phyloP scores from a whole-genome alignment of 805 yeast species.

The Kuraishia ogatae region DNA sequence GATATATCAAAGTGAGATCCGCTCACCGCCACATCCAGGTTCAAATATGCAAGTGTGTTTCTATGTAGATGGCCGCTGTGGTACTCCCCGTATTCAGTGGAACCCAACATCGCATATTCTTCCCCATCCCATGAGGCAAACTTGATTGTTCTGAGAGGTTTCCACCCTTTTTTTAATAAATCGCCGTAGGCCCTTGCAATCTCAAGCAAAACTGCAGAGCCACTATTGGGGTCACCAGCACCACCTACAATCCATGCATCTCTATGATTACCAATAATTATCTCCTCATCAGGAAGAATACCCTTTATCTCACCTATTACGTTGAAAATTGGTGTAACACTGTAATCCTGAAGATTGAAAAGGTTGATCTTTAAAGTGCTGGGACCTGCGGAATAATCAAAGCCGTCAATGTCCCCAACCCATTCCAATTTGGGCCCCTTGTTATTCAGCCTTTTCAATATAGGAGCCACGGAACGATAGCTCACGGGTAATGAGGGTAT shows the following conservation, averaged over 20 bases:
- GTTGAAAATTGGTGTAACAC: constrained; percentile 35
- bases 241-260: constrained; percentile 44
- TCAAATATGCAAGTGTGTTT: constrained; percentile 41
- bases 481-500: constrained; percentile 49
- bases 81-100: constrained; percentile 48
- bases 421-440: constrained; percentile 27
- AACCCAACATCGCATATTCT: constrained; percentile 43
- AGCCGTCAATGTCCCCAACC: constrained; percentile 31
- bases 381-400: constrained; percentile 40
- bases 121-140: constrained; percentile 35
- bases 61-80: constrained; percentile 28
- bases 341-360: constrained; percentile 31
- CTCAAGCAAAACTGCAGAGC: constrained; percentile 41
- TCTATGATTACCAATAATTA: constrained; percentile 47
- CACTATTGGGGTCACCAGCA: constrained; percentile 42
- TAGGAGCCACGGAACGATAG: constrained; percentile 30
- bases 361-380: constrained; percentile 27
- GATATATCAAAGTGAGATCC: constrained; percentile 41
- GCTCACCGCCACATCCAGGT: constrained; percentile 41
- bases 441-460: constrained; percentile 27
- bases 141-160: constrained; percentile 30
- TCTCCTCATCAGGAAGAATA: constrained; percentile 38
- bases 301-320: constrained; percentile 51
- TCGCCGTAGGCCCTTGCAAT: constrained; percentile 41
- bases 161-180: constrained; percentile 34